Percentiles rank a stretch among this genome's conserved stretches.
Conservation (phyloP, 148 eudicot species). For the Camellia sinensis region DNA sequence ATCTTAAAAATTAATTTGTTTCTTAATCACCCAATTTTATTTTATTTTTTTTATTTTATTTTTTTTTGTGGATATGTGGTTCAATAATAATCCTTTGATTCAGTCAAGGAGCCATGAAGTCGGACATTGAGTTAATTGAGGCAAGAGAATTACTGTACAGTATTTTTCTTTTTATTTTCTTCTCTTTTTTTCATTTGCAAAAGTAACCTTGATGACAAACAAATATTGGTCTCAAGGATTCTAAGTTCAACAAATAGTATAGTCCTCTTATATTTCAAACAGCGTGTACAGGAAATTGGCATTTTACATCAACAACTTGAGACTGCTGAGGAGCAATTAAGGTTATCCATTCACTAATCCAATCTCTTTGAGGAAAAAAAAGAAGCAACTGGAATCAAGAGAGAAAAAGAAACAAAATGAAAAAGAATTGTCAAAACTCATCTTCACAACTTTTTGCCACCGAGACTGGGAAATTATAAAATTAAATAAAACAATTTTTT, state of each 20-base stretch:
- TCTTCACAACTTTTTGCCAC: too few relatives aligned
- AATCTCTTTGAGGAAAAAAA: too few relatives aligned
- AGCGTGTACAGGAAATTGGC: conserved; percentile 48
- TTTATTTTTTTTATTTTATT: neutral
- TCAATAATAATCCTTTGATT: neutral
- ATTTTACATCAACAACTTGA: conserved; percentile 54
- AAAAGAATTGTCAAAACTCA: too few relatives aligned
- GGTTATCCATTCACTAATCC: conserved; percentile 20
- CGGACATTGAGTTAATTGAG: neutral
- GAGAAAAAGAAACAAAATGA: neutral
- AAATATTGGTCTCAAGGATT: neutral
- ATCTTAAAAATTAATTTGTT: too few relatives aligned
- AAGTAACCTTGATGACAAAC: too few relatives aligned
- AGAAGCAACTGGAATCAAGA: neutral
- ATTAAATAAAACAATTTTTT: neutral
- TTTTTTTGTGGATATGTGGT: neutral
- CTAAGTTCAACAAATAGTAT: neutral
- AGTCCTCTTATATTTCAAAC: conserved; percentile 22
- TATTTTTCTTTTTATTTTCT: neutral
- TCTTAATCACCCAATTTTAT: too few relatives aligned
- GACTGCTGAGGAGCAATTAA: conserved; percentile 53
- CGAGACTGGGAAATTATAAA: too few relatives aligned
- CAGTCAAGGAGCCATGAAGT: conserved; percentile 11
- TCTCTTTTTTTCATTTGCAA: neutral
- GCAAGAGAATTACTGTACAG: neutral